Conservation (phyloP, 345 rosid species). For the Mercurialis annua region DNA sequence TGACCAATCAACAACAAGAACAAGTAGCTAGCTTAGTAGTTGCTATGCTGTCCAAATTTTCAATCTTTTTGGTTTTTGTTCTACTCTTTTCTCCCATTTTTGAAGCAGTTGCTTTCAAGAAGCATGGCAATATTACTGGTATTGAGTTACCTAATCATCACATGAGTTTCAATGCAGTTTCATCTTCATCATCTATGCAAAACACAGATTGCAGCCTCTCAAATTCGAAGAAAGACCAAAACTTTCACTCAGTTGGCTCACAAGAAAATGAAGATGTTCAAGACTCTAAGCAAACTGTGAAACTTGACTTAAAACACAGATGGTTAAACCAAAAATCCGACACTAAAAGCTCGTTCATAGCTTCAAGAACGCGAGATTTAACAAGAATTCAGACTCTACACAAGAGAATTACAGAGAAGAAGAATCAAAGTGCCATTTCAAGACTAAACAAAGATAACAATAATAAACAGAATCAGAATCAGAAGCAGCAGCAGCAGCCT, state of each 20-base stretch:
- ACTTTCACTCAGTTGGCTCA: conserved; percentile 15
- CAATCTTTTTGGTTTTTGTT: conserved; percentile 34
- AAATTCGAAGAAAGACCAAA: conserved; percentile 29
- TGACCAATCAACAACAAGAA: conserved; percentile 18
- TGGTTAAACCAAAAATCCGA: conserved; percentile 27
- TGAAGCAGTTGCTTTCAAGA: conserved; percentile 26
- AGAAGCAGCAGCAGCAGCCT: conserved; percentile 6
- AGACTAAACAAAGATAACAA: conserved; percentile 30
- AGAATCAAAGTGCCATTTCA: conserved; percentile 62
- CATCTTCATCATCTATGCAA: conserved; percentile 54
- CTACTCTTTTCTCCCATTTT: conserved; percentile 34
- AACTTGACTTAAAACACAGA: conserved; percentile 62
- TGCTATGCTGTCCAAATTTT: conserved; percentile 49
- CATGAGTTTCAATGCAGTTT: conserved; percentile 68
- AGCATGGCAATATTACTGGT: conserved; percentile 40
- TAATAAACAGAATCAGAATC: conserved; percentile 9
- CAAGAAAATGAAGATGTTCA: conserved; percentile 9
- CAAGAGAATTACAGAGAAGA: conserved; percentile 59
- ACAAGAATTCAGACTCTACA: conserved; percentile 70
- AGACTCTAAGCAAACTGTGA: conserved; percentile 41
- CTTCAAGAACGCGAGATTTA: conserved; percentile 53
- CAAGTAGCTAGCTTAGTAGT: conserved; percentile 21
- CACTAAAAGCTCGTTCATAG: conserved; percentile 43
- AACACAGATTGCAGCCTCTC: conserved; percentile 53
- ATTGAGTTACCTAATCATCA: conserved; percentile 60